Evolutionary conservation across 2,329 filamentous ascomycete genomes (phyloP), one percentile per base, ranked within the genome.

Genomic region (Trichocomaceae sp.): DNA sequence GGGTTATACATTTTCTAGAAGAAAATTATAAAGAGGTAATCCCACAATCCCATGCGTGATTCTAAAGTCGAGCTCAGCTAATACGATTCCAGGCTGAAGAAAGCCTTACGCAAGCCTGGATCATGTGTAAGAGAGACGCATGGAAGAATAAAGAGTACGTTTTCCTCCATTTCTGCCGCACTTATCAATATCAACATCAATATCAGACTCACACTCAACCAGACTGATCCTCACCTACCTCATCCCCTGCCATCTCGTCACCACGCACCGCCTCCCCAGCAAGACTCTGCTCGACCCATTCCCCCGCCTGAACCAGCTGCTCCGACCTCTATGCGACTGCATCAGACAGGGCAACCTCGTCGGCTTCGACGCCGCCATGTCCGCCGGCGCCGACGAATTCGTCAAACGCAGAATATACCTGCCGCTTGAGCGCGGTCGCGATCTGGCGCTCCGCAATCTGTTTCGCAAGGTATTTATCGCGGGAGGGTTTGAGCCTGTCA

Each of bases 391-490:
- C 72, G 84, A 90, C n/a, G 88, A 93, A 62, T 96, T 97, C 62
- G 90, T 97, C 60, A 92, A 88, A 69, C 83, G 87, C 29, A 87
- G 92, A 45, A 95, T 99, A 62, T 99, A 97, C 71, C 81, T 99
- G 20, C 96, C 93, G 0, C 80, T 99, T 0, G 93, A 99, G 69
- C 83, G 93, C 44, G 89, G 90, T 12, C 86, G 93, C 49, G 93
- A 99, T 65, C 90, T 97, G 58, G 88, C 90, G 9, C 73, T 99
- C 59, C 87, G 93, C 54, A 99, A 99, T 67, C 78, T 99, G 2
- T 82, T 96, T 58, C 83, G 93, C 41, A 96, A 95, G 67, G 91
- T 97, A 2, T 97, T 93, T 67, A 69, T 97, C 19, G 83, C 83
- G 0, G 90, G 87, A 41, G 93, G 90, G 0, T 93, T 86, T 58